Conservation (phyloP, 257 asterid species). For the Solanum commersonii region DNA sequence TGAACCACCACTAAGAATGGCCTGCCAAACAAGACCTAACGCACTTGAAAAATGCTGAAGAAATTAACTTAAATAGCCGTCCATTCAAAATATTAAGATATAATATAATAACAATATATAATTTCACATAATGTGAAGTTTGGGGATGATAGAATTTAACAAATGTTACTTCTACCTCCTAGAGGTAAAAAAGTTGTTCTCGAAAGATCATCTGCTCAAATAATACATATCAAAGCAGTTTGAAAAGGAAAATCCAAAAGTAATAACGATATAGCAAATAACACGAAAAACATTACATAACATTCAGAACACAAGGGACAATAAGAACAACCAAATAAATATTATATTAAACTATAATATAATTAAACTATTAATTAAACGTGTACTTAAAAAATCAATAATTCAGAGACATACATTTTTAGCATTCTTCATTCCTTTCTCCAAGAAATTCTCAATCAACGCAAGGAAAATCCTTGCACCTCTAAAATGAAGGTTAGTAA, state of each 20-base stretch:
- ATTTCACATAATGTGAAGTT: accelerated
- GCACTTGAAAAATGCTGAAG: background rate
- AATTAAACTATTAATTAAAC: background rate
- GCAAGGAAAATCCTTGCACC: background rate
- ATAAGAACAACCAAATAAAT: background rate
- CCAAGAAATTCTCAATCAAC: background rate
- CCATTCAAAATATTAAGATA: background rate
- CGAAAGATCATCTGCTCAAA: background rate
- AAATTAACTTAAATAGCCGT: background rate
- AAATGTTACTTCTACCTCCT: background rate
- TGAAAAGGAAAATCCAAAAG: background rate
- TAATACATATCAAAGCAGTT: background rate
- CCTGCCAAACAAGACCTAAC: constrained; percentile 14
- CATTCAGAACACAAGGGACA: background rate
- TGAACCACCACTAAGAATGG: constrained; percentile 50
- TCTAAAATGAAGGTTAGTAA: background rate
- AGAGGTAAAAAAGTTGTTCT: accelerated
- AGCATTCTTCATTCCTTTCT: constrained; percentile 2
- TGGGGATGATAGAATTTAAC: accelerated
- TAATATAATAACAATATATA: no score
- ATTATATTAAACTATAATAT: background rate
- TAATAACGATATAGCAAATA: background rate
- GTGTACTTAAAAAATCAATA: background rate
- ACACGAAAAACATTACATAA: background rate
- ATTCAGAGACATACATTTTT: background rate